Conservation (phyloP, 805 yeast genomes). For the Yarrowia deformans region DNA sequence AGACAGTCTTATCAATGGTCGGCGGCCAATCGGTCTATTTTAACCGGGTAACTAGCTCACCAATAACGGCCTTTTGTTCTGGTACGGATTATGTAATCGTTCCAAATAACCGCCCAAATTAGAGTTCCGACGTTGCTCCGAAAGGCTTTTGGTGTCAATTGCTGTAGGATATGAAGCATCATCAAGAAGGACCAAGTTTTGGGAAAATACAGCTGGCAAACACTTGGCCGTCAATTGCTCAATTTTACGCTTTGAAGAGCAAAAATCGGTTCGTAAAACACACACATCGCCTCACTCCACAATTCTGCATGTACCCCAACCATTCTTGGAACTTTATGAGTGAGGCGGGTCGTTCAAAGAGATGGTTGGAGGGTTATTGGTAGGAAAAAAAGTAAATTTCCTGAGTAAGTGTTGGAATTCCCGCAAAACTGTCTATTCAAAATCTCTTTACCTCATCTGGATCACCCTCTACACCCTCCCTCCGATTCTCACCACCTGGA, state of each 20-base stretch:
- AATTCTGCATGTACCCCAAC: slow-evolving; percentile 5
- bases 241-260: too few relatives aligned
- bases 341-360: background rate
- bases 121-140: slow-evolving; percentile 16
- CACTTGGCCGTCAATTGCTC: too few relatives aligned
- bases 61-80: too few relatives aligned
- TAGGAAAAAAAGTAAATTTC: too few relatives aligned
- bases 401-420: too few relatives aligned
- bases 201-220: too few relatives aligned
- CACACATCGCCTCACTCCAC: background rate
- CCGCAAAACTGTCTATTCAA: background rate
- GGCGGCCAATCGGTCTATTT: too few relatives aligned
- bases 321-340: background rate
- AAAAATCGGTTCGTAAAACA: background rate
- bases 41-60: too few relatives aligned
- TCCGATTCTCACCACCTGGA: background rate
- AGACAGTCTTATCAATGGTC: too few relatives aligned
- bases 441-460: background rate
- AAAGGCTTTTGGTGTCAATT: background rate
- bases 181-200: too few relatives aligned
- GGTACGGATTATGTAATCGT: too few relatives aligned
- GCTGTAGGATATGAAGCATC: too few relatives aligned
- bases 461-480: background rate
- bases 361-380: background rate
- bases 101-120: background rate